Conservation (phyloP, 805 yeast genomes). For the Lipomyces lipofer region DNA sequence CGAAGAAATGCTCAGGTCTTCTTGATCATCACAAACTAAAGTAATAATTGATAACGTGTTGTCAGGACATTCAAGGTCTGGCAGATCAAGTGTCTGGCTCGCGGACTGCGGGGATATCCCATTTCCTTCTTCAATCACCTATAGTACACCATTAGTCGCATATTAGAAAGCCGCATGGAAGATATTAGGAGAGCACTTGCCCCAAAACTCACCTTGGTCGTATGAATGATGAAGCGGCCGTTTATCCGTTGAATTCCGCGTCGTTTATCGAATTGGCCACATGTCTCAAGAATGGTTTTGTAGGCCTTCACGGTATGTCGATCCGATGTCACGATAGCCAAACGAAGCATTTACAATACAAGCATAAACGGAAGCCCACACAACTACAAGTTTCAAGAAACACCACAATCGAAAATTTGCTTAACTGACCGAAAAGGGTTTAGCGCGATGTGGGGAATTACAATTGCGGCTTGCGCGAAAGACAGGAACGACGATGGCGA, state of each 20-base stretch:
- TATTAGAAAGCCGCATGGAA: too few species aligned
- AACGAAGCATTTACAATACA: constrained; percentile 10
- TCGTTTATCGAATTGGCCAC: constrained; percentile 12
- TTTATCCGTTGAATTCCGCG: constrained; percentile 21
- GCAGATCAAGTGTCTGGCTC: too few species aligned
- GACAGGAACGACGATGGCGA: not conserved
- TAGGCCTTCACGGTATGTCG: constrained; percentile 15
- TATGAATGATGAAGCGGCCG: constrained; percentile 14
- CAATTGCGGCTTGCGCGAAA: not conserved
- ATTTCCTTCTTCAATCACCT: too few species aligned
- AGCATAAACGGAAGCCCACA: not conserved
- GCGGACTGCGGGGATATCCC: too few species aligned
- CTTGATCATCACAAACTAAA: too few species aligned
- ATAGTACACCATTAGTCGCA: too few species aligned
- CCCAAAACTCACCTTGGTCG: constrained; percentile 21
- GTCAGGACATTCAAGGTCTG: too few species aligned
- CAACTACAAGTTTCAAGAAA: not conserved
- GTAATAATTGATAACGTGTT: too few species aligned
- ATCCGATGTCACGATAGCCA: constrained; percentile 12
- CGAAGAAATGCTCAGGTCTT: too few species aligned
- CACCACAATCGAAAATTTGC: too few species aligned
- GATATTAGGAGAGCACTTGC: too few species aligned
- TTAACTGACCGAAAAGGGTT: too few species aligned
- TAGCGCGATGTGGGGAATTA: not conserved
- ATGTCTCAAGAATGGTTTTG: constrained; percentile 19